Percentiles rank a stretch among this genome's conserved stretches.
These are phyloP conservation scores for Penicillium simplicissimum DNA, from an alignment of 495 filamentous ascomycete genomes.

Conservation along the genomic window DNA sequence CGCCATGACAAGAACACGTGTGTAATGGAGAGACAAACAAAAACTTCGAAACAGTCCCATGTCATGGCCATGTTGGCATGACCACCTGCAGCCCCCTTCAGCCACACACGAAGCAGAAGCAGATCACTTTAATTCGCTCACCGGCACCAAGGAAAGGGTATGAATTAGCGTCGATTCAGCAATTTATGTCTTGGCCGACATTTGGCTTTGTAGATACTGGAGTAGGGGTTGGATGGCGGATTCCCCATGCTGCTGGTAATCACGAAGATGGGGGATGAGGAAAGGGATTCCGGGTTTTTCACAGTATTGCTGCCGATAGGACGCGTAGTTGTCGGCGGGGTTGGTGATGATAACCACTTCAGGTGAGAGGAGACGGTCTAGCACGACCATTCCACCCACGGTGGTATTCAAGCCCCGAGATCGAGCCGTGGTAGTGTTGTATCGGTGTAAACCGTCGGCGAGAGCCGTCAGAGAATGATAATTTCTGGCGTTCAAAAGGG, in stretches of 20 bases:
- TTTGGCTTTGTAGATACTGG: constrained; percentile 23
- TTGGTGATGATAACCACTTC: constrained; percentile 29
- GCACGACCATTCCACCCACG: constrained; percentile 18
- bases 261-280: constrained; percentile 41
- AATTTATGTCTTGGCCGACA: neutral
- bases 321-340: constrained; percentile 35
- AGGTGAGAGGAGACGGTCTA: constrained; percentile 29
- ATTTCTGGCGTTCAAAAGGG: constrained; percentile 28
- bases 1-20: constrained; percentile 2
- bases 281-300: constrained; percentile 41
- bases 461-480: constrained; percentile 43
- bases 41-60: constrained; percentile 8
- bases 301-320: constrained; percentile 39
- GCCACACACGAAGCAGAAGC: constrained; percentile 18
- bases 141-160: neutral
- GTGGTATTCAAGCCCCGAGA: constrained; percentile 16
- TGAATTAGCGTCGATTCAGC: constrained; percentile 3
- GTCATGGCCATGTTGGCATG: constrained; percentile 3
- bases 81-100: constrained; percentile 26
- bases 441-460: constrained; percentile 37
- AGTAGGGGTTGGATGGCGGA: constrained; percentile 34
- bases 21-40: constrained; percentile 4
- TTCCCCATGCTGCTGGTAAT: constrained; percentile 36
- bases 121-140: constrained; percentile 6
- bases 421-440: constrained; percentile 30